Conservation (phyloP, 2,329 filamentous ascomycete genomes). For the Neofusicoccum sp. region DNA sequence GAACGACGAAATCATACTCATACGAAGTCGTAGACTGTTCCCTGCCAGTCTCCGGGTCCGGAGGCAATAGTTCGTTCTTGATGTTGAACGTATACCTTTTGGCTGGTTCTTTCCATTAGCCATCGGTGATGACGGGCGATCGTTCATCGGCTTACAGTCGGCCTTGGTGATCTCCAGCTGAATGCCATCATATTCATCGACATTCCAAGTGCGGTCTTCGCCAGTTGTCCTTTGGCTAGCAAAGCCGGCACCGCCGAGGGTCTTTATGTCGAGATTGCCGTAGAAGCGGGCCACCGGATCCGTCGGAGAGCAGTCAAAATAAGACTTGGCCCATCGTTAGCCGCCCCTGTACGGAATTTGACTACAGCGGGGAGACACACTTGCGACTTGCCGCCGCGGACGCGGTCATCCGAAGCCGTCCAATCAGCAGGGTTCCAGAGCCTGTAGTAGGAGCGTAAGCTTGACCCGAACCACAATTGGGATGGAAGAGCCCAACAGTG, state of each 20-base stretch:
- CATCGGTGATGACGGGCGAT: no score
- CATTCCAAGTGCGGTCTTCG: constrained; percentile 60
- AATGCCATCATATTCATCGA: constrained; percentile 63
- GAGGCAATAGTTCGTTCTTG: constrained; percentile 65
- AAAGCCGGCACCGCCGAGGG: constrained; percentile 78
- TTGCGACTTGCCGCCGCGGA: constrained; percentile 70
- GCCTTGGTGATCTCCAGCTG: constrained; percentile 51
- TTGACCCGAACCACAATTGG: not conserved
- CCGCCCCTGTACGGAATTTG: not conserved
- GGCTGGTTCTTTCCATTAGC: constrained; percentile 23
- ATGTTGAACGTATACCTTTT: constrained; percentile 73
- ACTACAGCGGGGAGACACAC: constrained; percentile 29
- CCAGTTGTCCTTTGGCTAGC: constrained; percentile 69
- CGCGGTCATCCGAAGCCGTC: constrained; percentile 70
- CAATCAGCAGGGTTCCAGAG: constrained; percentile 61
- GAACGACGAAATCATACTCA: constrained; percentile 64
- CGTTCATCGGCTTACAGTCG: constrained; percentile 46
- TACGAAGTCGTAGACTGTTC: constrained; percentile 71
- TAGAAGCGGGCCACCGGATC: constrained; percentile 54
- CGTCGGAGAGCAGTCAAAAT: constrained; percentile 41
- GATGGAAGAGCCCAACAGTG: not conserved
- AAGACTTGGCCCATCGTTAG: constrained; percentile 42
- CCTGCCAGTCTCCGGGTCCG: constrained; percentile 59
- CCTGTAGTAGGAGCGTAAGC: constrained; percentile 36
- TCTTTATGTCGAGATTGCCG: constrained; percentile 69